Evolutionary conservation across 192 early-diverging fungal species (phyloP).

Genomic region (Backusella psychrophila): DNA sequence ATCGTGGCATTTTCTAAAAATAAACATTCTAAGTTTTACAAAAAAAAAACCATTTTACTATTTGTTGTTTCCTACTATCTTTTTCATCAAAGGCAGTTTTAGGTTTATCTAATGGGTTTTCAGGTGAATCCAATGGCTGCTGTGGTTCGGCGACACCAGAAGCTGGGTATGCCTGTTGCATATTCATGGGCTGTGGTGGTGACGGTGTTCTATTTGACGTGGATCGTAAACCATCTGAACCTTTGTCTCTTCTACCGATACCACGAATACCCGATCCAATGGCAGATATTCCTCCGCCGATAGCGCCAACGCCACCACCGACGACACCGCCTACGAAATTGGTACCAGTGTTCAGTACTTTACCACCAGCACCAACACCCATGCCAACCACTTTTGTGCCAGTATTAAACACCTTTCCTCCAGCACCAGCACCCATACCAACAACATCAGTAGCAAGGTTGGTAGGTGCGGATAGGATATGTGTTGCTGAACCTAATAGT

Average conservation of each 20-base stretch:
- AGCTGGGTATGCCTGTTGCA: neutral
- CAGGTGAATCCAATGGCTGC: neutral
- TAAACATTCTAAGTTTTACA: neutral
- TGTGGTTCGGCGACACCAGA: neutral
- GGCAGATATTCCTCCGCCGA: neutral
- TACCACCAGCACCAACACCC: neutral
- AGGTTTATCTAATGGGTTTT: neutral
- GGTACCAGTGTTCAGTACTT: slow-evolving; percentile 32
- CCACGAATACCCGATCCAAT: slow-evolving; percentile 4
- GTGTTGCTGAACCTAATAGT: slow-evolving; percentile 26
- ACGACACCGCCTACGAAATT: slow-evolving; percentile 14
- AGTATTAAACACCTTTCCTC: slow-evolving; percentile 35
- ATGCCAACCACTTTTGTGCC: slow-evolving; percentile 22
- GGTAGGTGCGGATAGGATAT: slow-evolving; percentile 51
- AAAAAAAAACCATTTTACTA: neutral
- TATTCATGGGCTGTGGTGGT: neutral
- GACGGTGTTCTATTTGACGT: neutral
- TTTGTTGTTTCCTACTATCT: slow-evolving; percentile 9
- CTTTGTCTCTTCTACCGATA: neutral
- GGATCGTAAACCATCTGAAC: neutral
- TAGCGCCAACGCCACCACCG: neutral
- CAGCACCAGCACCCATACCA: slow-evolving; percentile 49
- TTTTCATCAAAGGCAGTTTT: slow-evolving; percentile 2
- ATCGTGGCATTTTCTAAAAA: slow-evolving; percentile 36
- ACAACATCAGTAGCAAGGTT: slow-evolving; percentile 59